Conservation (phyloP, 805 yeast genomes). For the Metschnikowia lachancei region DNA sequence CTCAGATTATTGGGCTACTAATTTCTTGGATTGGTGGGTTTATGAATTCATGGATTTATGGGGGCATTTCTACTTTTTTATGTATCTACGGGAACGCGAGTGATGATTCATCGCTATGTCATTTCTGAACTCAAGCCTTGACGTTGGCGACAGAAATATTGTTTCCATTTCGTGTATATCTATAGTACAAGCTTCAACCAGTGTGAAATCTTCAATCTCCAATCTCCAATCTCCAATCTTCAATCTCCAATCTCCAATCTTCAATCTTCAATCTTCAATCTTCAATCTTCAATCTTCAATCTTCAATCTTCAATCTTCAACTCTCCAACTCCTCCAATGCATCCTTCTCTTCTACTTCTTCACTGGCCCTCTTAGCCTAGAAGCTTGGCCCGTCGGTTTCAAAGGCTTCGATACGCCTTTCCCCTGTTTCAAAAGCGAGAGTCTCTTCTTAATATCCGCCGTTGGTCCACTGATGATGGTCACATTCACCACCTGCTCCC, state of each 20-base stretch:
- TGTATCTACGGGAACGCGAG: too few species aligned
- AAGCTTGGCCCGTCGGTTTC: constrained; percentile 29
- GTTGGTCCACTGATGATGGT: constrained; percentile 65
- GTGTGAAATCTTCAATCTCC: background rate
- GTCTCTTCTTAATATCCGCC: constrained; percentile 37
- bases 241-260: too few species aligned
- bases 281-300: background rate
- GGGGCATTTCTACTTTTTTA: too few species aligned
- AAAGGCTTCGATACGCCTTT: constrained; percentile 36
- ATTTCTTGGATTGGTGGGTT: too few species aligned
- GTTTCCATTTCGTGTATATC: constrained; percentile 2
- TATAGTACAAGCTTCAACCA: constrained; percentile 8
- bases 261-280: background rate
- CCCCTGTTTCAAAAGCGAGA: constrained; percentile 20
- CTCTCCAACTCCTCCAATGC: background rate
- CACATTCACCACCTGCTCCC: constrained; percentile 78
- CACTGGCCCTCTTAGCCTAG: constrained; percentile 26
- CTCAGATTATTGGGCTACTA: too few species aligned
- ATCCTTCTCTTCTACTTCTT: background rate
- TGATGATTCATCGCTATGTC: too few species aligned
- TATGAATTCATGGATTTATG: too few species aligned
- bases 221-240: too few species aligned
- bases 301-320: background rate
- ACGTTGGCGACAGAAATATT: too few species aligned
- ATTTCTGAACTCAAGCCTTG: too few species aligned